Conservation (phyloP, 2,329 filamentous ascomycete genomes). For the Byssoonygena ceratinophila region DNA sequence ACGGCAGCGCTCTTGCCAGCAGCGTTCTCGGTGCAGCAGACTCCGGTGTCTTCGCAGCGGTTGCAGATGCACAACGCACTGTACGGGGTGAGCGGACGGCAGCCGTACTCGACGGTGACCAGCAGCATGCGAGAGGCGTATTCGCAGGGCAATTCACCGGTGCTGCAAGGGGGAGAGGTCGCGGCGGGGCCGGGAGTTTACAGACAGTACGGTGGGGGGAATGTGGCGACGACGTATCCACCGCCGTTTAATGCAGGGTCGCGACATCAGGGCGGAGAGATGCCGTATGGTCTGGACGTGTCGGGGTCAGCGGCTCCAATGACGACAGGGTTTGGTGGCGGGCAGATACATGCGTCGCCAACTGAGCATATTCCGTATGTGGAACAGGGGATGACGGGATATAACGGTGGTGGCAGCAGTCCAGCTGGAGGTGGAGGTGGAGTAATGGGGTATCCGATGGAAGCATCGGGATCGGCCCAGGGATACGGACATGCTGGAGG, state of each 20-base stretch:
- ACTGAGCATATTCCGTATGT: conserved; percentile 10
- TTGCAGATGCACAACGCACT: conserved; percentile 11
- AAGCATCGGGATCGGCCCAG: neutral
- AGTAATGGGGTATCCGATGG: conserved; percentile 5
- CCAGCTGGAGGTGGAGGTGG: neutral
- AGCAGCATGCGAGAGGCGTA: neutral
- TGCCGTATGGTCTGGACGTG: conserved; percentile 4
- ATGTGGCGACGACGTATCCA: conserved; percentile 20
- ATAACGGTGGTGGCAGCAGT: neutral
- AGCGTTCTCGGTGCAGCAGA: conserved; percentile 4
- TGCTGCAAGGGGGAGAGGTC: neutral
- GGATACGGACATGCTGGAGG: neutral
- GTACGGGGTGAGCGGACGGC: neutral
- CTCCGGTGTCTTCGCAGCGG: conserved; percentile 1
- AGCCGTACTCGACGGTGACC: neutral
- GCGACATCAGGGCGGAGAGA: conserved; percentile 2
- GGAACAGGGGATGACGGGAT: neutral
- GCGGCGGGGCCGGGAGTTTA: neutral
- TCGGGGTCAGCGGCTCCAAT: neutral
- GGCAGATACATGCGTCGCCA: conserved; percentile 22
- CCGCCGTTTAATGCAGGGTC: conserved; percentile 17
- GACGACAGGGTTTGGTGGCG: neutral
- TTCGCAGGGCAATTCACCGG: conserved; percentile 10
- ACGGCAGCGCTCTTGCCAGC: conserved; percentile 7
- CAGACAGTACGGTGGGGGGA: conserved; percentile 5